Percentiles rank a stretch among this genome's conserved stretches.
Conservation (phyloP, 345 rosid species). For the Rhodomyrtus tomentosa region DNA sequence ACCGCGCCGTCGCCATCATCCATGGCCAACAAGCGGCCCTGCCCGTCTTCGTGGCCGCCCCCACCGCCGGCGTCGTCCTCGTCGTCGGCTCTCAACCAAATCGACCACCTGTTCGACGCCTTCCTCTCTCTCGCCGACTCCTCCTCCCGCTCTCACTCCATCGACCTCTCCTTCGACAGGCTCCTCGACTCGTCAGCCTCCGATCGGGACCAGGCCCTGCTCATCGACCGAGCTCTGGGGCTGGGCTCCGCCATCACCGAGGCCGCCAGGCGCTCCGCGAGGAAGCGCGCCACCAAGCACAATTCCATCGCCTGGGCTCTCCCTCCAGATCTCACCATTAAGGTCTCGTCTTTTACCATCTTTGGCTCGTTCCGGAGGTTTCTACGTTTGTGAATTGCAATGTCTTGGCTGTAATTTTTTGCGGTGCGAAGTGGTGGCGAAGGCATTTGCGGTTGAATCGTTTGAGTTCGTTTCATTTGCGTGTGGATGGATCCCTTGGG, state of each 20-base stretch:
- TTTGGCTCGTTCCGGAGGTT: background rate
- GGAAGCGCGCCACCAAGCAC: slow-evolving; percentile 57
- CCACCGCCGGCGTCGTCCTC: background rate
- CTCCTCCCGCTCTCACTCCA: slow-evolving; percentile 25
- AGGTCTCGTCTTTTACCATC: slow-evolving; percentile 16
- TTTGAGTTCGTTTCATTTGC: background rate
- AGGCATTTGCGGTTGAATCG: background rate
- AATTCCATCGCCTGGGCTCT: slow-evolving; percentile 61
- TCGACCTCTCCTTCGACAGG: slow-evolving; percentile 50
- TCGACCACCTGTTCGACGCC: slow-evolving; percentile 35
- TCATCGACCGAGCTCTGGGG: slow-evolving; percentile 50
- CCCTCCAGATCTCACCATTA: slow-evolving; percentile 72
- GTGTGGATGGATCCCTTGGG: background rate
- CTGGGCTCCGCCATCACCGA: slow-evolving; percentile 52
- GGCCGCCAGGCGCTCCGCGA: slow-evolving; percentile 50
- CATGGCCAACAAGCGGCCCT: slow-evolving; percentile 56
- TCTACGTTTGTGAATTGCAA: background rate
- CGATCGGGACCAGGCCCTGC: slow-evolving; percentile 40
- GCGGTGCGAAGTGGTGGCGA: background rate
- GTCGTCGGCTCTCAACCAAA: slow-evolving; percentile 7
- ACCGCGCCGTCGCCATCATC: slow-evolving; percentile 8
- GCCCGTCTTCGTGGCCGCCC: slow-evolving; percentile 18
- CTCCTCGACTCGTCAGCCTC: slow-evolving; percentile 44
- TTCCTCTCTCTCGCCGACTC: slow-evolving; percentile 41
- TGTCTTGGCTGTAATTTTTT: background rate